Percentiles rank a stretch among this genome's conserved stretches.
Conservation (phyloP, 2,329 filamentous ascomycete genomes). For the Venturia pyrina region DNA sequence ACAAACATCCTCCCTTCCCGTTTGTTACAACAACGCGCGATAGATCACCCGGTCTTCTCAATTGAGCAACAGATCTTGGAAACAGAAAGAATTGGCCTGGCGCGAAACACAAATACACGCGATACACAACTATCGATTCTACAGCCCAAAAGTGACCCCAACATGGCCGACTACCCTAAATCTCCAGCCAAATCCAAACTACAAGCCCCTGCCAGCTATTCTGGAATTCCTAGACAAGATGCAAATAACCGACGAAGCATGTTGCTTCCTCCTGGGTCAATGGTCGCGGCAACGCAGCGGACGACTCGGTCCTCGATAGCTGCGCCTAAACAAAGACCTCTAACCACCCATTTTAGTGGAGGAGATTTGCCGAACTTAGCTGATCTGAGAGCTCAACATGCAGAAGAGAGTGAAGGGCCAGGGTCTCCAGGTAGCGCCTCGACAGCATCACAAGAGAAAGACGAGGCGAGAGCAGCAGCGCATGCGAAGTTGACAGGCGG, state of each 20-base stretch:
- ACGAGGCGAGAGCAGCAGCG: constrained; percentile 8
- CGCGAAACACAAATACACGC: background rate
- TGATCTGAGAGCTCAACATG: background rate
- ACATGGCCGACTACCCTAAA: background rate
- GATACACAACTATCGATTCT: background rate
- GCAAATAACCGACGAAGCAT: constrained; percentile 7
- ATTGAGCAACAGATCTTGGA: background rate
- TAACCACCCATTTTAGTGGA: constrained; percentile 5
- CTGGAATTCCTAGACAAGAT: constrained; percentile 6
- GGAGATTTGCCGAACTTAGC: background rate
- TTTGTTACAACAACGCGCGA: background rate
- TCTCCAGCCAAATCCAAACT: background rate
- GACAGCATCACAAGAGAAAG: background rate
- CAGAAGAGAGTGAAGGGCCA: constrained; percentile 2
- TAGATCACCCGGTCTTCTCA: background rate
- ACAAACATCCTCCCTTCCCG: background rate
- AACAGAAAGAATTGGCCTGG: background rate
- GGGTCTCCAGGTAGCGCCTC: background rate
- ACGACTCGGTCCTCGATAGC: background rate
- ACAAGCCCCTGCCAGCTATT: background rate
- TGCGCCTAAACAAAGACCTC: constrained; percentile 5
- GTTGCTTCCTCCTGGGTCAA: constrained; percentile 8
- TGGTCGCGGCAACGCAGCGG: background rate
- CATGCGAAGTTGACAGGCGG: constrained; percentile 5
- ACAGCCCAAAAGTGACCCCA: background rate